Evolutionary conservation across 768 basidiomycete genomes (phyloP), one percentile per base, ranked within the genome.

Genomic region (Serpula lacrymans): DNA sequence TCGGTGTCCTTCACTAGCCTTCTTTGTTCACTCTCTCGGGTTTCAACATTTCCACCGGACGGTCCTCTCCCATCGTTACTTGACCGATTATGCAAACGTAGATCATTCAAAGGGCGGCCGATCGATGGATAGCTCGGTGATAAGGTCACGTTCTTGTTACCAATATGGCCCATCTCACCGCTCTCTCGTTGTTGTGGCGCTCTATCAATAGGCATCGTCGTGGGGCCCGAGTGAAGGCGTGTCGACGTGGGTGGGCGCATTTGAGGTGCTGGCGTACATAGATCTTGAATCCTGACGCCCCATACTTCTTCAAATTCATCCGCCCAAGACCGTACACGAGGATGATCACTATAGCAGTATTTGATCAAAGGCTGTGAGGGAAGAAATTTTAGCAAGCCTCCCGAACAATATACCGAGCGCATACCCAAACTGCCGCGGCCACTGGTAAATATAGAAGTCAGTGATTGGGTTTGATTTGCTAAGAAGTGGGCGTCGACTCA

Each of bases 251-350:
- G 45, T 31, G 39, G 17, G 26, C 45, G 56, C 17, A 49, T 24
- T 13, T 46, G 48, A 20, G 42, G 42, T 22, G 52, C 47, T 34
- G 51, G 41, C 12, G 64, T 26, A 61, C 70, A 41, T 67, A 64
- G 41, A 37, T 81, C 79, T 20, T 67, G 64, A 20, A 80, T 70
- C 42, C 71, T 70, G 40, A 80, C 75, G 16, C 85, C 85, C 75
- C 77, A 84, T 14, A 74, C 57, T 43, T 80, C 80, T 53, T 82
- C 79, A 40, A 83, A 84, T 30, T 82, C 77, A 26, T 65, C 62
- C 37, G 70, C 75, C 83, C 79, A 84, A 26, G 60, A 63, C n/a
- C 72, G 67, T 45, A 86, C 53, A 41, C 68, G 68, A 18, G 69
- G 63, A 44, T 78, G 78, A 43, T 82, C 77, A 20, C 72, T 64